Conservation (phyloP, 2,329 filamentous ascomycete species). For the Trichoderma harzianum region DNA sequence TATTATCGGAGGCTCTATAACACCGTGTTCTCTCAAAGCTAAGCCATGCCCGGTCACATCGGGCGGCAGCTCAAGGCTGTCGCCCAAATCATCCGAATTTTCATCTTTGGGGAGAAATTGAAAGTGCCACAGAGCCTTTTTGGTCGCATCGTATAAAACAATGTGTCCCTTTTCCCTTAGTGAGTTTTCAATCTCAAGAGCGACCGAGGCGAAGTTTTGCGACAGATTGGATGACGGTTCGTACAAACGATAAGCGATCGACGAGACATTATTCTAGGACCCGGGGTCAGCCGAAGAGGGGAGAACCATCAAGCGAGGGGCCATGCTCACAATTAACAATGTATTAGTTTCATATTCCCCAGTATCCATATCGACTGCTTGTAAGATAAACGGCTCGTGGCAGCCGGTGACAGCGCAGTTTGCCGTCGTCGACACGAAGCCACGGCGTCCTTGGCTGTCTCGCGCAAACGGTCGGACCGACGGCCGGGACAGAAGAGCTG, state of each 20-base stretch:
- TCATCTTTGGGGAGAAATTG: slow-evolving; percentile 44
- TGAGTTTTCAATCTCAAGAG: slow-evolving; percentile 49
- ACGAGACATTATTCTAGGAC: slow-evolving; percentile 54
- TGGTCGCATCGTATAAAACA: slow-evolving; percentile 49
- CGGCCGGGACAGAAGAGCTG: neutral
- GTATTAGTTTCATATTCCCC: slow-evolving; percentile 62
- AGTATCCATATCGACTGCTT: slow-evolving; percentile 56
- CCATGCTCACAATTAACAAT: slow-evolving; percentile 51
- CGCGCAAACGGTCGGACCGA: slow-evolving; percentile 9
- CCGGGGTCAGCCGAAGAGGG: slow-evolving; percentile 19
- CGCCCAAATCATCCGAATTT: slow-evolving; percentile 24
- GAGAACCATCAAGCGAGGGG: neutral
- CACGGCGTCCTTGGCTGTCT: slow-evolving; percentile 16
- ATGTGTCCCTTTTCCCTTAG: slow-evolving; percentile 53
- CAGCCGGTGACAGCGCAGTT: slow-evolving; percentile 25
- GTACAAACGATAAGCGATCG: slow-evolving; percentile 54
- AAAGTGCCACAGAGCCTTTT: slow-evolving; percentile 55
- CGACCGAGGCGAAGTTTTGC: slow-evolving; percentile 43
- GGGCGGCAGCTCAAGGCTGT: slow-evolving; percentile 37
- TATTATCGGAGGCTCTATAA: slow-evolving; percentile 48
- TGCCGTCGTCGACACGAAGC: slow-evolving; percentile 23
- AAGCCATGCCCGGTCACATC: slow-evolving; percentile 45
- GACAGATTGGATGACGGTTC: slow-evolving; percentile 45
- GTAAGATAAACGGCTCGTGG: slow-evolving; percentile 28
- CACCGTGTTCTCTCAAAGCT: slow-evolving; percentile 46